Evolutionary conservation across 495 filamentous ascomycete genomes (phyloP).

Genomic region (Aspergillus haitiensis): DNA sequence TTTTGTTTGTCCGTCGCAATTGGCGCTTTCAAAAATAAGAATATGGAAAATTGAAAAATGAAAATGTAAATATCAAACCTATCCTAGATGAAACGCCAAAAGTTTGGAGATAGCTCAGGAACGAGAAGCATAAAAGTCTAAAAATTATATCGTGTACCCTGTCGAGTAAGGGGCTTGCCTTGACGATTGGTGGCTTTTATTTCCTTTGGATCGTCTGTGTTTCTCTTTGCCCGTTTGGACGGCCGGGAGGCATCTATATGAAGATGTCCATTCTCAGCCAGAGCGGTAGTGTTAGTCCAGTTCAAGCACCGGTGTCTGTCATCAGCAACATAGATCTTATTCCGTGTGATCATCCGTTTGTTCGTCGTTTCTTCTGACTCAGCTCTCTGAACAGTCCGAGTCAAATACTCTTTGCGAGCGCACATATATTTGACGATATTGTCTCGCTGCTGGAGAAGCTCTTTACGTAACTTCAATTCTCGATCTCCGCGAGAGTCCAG

Average conservation of each 20-base stretch:
- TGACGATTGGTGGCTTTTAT: constrained; percentile 48
- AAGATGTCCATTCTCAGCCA: constrained; percentile 75
- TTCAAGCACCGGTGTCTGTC: constrained; percentile 67
- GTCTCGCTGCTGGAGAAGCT: constrained; percentile 73
- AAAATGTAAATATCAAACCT: background rate
- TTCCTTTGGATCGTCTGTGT: constrained; percentile 43
- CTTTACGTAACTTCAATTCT: constrained; percentile 81
- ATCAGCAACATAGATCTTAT: constrained; percentile 64
- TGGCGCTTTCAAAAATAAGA: constrained; percentile 12
- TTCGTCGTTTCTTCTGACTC: constrained; percentile 57
- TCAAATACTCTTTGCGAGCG: constrained; percentile 69
- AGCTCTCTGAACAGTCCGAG: constrained; percentile 50
- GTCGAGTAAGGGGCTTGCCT: constrained; percentile 49
- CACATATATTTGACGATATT: constrained; percentile 80
- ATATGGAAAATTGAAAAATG: constrained; percentile 11
- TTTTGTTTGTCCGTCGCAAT: constrained; percentile 2
- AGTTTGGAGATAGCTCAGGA: no score
- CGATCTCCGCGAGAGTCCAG: constrained; percentile 80
- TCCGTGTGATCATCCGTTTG: constrained; percentile 76
- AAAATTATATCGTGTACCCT: constrained; percentile 49
- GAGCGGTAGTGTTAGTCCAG: constrained; percentile 79
- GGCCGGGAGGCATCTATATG: constrained; percentile 76
- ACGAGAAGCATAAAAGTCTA: constrained; percentile 9
- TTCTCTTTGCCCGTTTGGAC: constrained; percentile 58
- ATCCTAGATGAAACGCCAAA: no score